Evolutionary conservation across 1,284 basidiomycete genomes (phyloP), one percentile per base, ranked within the genome.

Genomic region (Ceratobasidium sp.): DNA sequence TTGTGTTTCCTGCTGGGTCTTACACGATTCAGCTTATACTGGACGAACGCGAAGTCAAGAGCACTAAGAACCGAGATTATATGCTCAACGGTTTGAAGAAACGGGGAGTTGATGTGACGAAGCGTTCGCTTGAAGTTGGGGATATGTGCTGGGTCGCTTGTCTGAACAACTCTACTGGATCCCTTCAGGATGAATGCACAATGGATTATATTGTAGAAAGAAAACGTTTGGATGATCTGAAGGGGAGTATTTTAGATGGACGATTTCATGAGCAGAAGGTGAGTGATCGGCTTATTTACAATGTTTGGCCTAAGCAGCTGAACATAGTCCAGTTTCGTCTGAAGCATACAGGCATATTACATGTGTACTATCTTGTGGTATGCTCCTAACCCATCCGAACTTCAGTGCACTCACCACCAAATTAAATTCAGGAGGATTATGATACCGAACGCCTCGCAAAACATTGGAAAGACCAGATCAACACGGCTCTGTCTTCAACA

Each of bases 61-160:
- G 80, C 1, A 78, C 77, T 49, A 79, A 78, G 11, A 78, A 79
- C 72, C 78, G 81, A 23, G 82, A 83, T 62, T 80, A 79, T 74
- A 79, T 82, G 16, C 76, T 77, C 2, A 80, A 81, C 23, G 76
- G 77, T 8, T 77, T 84, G 1, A 69, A 75, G 26, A 78, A 79
- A 18, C 78, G 80, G 43, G 83, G 83, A 0, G 76, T 86, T 44
- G 77, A 78, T 18, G 82, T 84, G n/a, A 84, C 85, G 72, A 81
- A 82, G 35, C 77, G 84, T 21, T 81, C 84, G 1, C 77, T 88
- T 43, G 80, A 83, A 35, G 77, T 88, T 7, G 87, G 87, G 4
- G 87, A 88, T 78, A 84, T 85, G 73, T 79, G 85, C 30, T 88
- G 87, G 87, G 79, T 88, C 16, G 87, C 86, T 0, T 79, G 81